phyloP scores from a whole-genome alignment of 108 stramenopile genomes.

The Nannochloropsis granulata region DNA sequence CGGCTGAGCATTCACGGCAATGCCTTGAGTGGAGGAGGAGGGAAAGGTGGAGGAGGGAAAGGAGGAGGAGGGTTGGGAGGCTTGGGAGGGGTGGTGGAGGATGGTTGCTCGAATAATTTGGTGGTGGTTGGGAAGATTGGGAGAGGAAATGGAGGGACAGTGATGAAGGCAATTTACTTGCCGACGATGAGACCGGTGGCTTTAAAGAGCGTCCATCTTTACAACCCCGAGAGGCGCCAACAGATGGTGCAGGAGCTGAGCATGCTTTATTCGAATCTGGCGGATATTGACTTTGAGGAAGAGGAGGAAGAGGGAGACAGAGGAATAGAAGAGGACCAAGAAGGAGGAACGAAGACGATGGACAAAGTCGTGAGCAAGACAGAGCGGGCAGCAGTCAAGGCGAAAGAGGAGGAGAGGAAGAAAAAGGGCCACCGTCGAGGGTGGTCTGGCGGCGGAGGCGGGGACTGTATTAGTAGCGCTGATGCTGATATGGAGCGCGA shows the following conservation, averaged over 20 bases:
- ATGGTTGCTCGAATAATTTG: not conserved
- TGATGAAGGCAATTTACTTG: conserved; percentile 15
- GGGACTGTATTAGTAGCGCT: too few species aligned
- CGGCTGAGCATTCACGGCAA: too few species aligned
- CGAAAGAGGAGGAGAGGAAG: not conserved
- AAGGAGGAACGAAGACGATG: too few species aligned
- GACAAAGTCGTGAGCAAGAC: too few species aligned
- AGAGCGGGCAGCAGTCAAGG: too few species aligned
- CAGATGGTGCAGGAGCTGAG: conserved; percentile 23
- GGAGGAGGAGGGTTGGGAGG: not conserved
- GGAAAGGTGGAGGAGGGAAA: not conserved
- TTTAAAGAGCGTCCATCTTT: conserved; percentile 15
- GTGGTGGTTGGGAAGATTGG: conserved; percentile 12
- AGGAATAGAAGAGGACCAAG: not conserved
- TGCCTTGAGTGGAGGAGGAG: not conserved
- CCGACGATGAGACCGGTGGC: conserved; percentile 14
- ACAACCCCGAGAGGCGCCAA: conserved; percentile 7
- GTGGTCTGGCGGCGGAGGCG: too few species aligned
- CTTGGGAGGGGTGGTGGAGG: not conserved
- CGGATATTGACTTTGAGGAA: not conserved
- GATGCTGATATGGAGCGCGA: too few species aligned
- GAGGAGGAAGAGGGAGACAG: not conserved
- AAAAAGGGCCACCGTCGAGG: not conserved
- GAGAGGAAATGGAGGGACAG: conserved; percentile 13
- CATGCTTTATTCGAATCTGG: conserved; percentile 9